Percentiles rank a stretch among this genome's conserved stretches.
These are phyloP conservation scores for Amphicarpaea edgeworthii DNA, from an alignment of 306 rosid species.

Conservation along the genomic window DNA sequence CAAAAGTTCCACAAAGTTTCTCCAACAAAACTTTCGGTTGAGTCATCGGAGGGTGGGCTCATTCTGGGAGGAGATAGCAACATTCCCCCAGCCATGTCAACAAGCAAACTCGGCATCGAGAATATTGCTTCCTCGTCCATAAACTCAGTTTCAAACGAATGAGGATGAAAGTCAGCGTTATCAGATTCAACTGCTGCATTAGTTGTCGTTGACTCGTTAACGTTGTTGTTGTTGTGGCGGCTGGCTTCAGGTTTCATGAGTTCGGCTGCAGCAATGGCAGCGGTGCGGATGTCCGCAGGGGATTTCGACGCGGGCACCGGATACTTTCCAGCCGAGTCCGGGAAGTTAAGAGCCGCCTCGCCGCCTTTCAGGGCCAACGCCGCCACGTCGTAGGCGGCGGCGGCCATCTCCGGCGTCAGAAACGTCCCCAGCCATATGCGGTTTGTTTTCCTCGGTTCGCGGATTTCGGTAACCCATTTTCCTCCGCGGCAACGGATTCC, in stretches of 20 bases:
- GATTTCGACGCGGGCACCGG: conserved; percentile 71
- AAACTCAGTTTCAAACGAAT: conserved; percentile 47
- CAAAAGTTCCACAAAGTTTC: conserved; percentile 70
- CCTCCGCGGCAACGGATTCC: conserved; percentile 82
- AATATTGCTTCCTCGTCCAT: conserved; percentile 88
- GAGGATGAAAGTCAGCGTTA: not conserved
- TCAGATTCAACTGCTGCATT: not conserved
- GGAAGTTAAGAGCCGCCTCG: conserved; percentile 73
- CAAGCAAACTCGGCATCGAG: conserved; percentile 80
- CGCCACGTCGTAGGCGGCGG: conserved; percentile 91
- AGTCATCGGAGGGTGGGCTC: conserved; percentile 54
- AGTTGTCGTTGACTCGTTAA: not conserved
- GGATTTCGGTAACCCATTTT: conserved; percentile 95
- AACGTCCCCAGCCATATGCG: conserved; percentile 95
- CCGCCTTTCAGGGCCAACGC: conserved; percentile 75
- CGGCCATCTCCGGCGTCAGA: conserved; percentile 83
- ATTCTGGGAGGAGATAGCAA: conserved; percentile 88
- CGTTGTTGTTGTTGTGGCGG: not conserved
- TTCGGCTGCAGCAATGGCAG: conserved; percentile 70
- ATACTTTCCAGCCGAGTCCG: conserved; percentile 42
- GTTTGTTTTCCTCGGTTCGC: conserved; percentile 80
- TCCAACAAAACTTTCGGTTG: conserved; percentile 51
- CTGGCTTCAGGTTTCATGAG: conserved; percentile 24
- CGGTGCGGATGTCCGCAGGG: conserved; percentile 66
- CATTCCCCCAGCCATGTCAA: conserved; percentile 96